Percentiles rank a stretch among this genome's conserved stretches.
These are phyloP conservation scores for Apiospora phragmitis DNA, from an alignment of 2,329 filamentous ascomycete species.

Conservation along the genomic window DNA sequence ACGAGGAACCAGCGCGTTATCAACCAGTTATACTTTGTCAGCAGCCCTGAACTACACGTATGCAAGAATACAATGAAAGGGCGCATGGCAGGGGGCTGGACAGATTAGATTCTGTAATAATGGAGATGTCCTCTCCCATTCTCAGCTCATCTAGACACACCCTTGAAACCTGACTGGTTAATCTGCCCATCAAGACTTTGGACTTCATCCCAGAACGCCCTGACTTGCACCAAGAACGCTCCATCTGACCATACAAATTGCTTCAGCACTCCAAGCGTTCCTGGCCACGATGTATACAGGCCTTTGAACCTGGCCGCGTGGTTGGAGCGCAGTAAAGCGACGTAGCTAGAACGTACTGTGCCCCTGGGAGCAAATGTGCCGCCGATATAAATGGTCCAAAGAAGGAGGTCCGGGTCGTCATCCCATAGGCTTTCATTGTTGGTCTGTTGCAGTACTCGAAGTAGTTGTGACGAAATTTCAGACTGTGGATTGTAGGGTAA, in stretches of 20 bases:
- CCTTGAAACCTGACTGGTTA: too few relatives aligned
- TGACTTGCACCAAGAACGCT: conserved; percentile 32
- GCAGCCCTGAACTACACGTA: too few relatives aligned
- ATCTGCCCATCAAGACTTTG: neutral
- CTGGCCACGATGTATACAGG: conserved; percentile 32
- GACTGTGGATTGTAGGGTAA: conserved; percentile 23
- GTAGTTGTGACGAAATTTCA: conserved; percentile 32
- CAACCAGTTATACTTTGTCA: too few relatives aligned
- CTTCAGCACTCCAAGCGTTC: conserved; percentile 31
- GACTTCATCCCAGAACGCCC: conserved; percentile 34
- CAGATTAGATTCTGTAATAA: too few relatives aligned
- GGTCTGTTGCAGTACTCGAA: conserved; percentile 31
- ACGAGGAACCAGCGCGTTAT: too few relatives aligned
- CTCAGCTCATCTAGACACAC: too few relatives aligned
- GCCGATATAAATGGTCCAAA: neutral
- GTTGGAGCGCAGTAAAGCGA: conserved; percentile 29
- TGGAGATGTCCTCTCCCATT: too few relatives aligned
- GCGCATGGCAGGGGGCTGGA: too few relatives aligned
- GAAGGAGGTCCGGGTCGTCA: conserved; percentile 31
- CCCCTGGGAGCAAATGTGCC: neutral
- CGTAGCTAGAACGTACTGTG: neutral
- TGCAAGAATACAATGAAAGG: too few relatives aligned
- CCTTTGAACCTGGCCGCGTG: conserved; percentile 15
- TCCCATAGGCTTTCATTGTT: conserved; percentile 34
- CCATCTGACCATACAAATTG: conserved; percentile 42